Evolutionary conservation across 2,329 filamentous ascomycete genomes (phyloP).

Genomic region (Rhinocladiella mackenziei): DNA sequence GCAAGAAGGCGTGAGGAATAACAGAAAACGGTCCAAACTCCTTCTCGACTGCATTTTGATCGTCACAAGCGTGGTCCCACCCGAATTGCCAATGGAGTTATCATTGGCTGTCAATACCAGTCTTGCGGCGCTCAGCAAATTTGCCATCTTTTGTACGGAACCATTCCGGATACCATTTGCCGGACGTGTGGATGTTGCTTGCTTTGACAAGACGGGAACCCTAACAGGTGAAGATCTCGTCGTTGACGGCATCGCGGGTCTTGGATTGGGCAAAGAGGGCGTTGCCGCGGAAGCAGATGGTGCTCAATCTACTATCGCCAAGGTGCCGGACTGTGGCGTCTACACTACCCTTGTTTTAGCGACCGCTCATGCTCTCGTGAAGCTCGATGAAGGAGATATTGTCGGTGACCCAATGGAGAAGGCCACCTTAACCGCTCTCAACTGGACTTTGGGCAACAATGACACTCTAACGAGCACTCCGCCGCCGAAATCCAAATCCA

Average conservation of each 20-base stretch:
- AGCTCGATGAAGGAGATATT: conserved; percentile 92
- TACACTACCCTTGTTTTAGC: conserved; percentile 91
- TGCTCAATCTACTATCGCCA: conserved; percentile 73
- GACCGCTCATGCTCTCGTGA: conserved; percentile 91
- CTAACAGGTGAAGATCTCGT: conserved; percentile 94
- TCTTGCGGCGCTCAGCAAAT: conserved; percentile 87
- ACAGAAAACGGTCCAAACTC: conserved; percentile 95
- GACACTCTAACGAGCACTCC: conserved; percentile 73
- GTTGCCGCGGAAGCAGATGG: conserved; percentile 70
- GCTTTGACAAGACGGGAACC: conserved; percentile 98
- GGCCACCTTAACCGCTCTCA: conserved; percentile 81
- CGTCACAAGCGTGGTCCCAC: conserved; percentile 95
- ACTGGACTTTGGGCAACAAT: conserved; percentile 88
- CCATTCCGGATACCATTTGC: conserved; percentile 97
- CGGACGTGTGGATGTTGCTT: conserved; percentile 90
- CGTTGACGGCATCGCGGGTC: conserved; percentile 91
- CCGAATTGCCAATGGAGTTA: conserved; percentile 96
- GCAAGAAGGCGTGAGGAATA: conserved; percentile 89
- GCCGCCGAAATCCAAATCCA: conserved; percentile 43
- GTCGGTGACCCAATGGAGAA: conserved; percentile 99
- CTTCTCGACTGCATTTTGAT: conserved; percentile 96
- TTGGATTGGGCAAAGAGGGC: conserved; percentile 66
- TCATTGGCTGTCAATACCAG: conserved; percentile 97
- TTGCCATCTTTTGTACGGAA: conserved; percentile 97
- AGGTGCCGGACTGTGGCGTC: conserved; percentile 65